Base-by-base conservation (phyloP, 1,284 basidiomycete genomes). In the Naganishia sp. region DNA sequence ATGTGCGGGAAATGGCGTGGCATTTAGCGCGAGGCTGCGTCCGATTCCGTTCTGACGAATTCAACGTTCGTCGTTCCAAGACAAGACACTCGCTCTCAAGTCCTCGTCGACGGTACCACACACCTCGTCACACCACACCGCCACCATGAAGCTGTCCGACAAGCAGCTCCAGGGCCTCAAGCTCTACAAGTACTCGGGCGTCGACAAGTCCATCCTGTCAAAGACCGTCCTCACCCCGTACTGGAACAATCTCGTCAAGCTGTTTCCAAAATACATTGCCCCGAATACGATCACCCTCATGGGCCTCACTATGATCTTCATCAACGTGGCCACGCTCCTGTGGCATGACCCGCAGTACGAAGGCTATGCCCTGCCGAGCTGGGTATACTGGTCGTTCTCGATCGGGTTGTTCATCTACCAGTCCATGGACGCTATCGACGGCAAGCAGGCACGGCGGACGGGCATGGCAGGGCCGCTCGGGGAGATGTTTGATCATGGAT, bases 401-500 rank as follows among this genome's bases (percentile, higher is more conserved):
- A 79, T 88, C 53, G 94, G 94, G 2, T 81, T 99, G 64, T 99
- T 98, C 77, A 80, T 90, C 68, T 99, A 99, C 76, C 95, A 99
- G 80, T 90, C 72, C 55, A 78, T 79, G 77, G 78, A 83, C 69
- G 78, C 80, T 10, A 79, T 79, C 64, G 77, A 80, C 70, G 94
- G 93, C 13, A 96, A 96, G 79, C 95, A 99, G 80, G 95, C 95
- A 15, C 83, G 95, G 63, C 82, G 94, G 64, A 96, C 94, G 0
- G 92, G 92, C 3, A 98, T 97, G 90, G 90, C 94, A 23, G 92
- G 94, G 3, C 95, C 95, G 3, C 82, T 98, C 21, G 95, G 95
- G 21, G 92, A 97, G 78, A 87, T 96, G 85, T 98, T 98, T 76
- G 95, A 99, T 78, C 95, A 99, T 79, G 96, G 94, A 84, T 81